Base-by-base conservation (phyloP, 192 early-diverging fungal genomes). In the Coemansia asiatica region DNA sequence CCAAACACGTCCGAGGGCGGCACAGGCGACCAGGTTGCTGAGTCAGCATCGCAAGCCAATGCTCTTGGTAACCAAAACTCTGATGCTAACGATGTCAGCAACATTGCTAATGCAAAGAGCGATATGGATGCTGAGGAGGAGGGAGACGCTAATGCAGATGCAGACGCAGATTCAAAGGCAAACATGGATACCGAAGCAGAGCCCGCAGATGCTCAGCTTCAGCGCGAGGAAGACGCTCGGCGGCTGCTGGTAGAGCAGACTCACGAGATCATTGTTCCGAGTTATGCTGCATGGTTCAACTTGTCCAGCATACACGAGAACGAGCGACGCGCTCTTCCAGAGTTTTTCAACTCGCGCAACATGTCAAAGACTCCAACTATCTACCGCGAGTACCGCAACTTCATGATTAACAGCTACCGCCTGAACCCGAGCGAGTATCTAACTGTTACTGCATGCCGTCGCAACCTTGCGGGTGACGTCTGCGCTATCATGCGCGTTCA, bases 401-500 rank as follows among this genome's bases (percentile, higher is more conserved):
- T 99, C 67, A 99, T 99, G 94, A 84, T 99, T 82, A 95, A 96
- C 75, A 93, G 92, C 13, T 97, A 97, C 78, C 90, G 97, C 19
- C 85, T 98, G 53, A 96, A 95, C 67, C 95, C 97, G 4, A 76
- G 85, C 15, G 95, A 99, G 74, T 99, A 99, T 74, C 81, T 99
- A 47, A 97, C 97, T 8, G 95, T 99, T 9, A 99, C 97, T 4
- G 97, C 97, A 1, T 97, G 95, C 80, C 77, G 96, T 55, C 83
- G 97, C 23, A 97, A 98, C 76, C 81, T 99, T 67, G 94, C 95
- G 0, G 97, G 97, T 23, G 97, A 99, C 83, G 97, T 99, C 7
- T 97, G 97, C 70, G 93, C 96, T 3, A 97, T 99, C 60, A 95
- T 98, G 79, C 85, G 97, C 53, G 95, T 99, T 4, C 97, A 99